Conservation (phyloP, 768 basidiomycete species). For the Tricholoma matsutake region DNA sequence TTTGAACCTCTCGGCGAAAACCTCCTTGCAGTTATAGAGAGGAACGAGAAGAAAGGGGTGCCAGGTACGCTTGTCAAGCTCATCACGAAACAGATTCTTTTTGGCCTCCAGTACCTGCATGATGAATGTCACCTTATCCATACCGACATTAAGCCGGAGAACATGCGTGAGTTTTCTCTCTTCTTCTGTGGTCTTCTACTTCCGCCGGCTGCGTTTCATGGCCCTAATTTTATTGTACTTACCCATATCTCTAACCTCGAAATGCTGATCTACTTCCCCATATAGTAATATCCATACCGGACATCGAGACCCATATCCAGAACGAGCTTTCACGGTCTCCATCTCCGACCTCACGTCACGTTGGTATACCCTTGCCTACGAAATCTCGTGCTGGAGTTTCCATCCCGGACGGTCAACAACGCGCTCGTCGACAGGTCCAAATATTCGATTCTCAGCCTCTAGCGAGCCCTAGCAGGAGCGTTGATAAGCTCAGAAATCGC, state of each 20-base stretch:
- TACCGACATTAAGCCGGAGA: slow-evolving; percentile 94
- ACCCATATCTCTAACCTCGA: slow-evolving; percentile 24
- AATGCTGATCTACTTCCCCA: slow-evolving; percentile 27
- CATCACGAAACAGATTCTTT: slow-evolving; percentile 81
- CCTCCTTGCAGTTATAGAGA: slow-evolving; percentile 68
- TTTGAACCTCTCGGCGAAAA: slow-evolving; percentile 86
- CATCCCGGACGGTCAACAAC: slow-evolving; percentile 52
- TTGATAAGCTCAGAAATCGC: slow-evolving; percentile 27
- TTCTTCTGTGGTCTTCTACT: slow-evolving; percentile 4
- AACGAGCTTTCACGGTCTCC: slow-evolving; percentile 66
- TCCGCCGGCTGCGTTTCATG: not conserved
- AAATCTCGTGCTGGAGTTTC: slow-evolving; percentile 59
- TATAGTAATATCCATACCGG: slow-evolving; percentile 81
- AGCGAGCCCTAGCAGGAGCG: slow-evolving; percentile 48
- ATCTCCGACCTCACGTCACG: slow-evolving; percentile 72
- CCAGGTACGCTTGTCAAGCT: slow-evolving; percentile 79
- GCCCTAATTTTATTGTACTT: slow-evolving; percentile 27
- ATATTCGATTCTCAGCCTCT: slow-evolving; percentile 83
- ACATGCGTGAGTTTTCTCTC: slow-evolving; percentile 65
- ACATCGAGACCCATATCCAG: slow-evolving; percentile 71
- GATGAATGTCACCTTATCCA: slow-evolving; percentile 92
- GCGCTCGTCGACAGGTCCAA: slow-evolving; percentile 63
- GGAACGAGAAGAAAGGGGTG: slow-evolving; percentile 81
- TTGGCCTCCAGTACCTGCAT: slow-evolving; percentile 89
- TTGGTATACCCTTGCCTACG: slow-evolving; percentile 73